Conservation (phyloP, 2,329 filamentous ascomycete species). For the Scedosporium minutisporum region DNA sequence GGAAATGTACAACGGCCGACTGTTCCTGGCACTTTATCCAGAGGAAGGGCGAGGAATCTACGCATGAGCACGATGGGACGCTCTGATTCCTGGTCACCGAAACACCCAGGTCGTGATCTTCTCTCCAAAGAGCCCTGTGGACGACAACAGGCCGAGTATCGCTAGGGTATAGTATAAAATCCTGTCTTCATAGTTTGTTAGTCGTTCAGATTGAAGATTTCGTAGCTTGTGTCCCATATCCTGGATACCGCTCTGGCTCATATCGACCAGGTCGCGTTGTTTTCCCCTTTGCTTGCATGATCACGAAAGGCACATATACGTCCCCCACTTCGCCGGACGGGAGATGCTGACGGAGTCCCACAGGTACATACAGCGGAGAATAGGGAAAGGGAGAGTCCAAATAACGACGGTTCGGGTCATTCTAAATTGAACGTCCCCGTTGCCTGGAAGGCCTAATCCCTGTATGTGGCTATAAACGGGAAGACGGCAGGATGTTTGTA, state of each 20-base stretch:
- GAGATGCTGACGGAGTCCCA: neutral
- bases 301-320: neutral
- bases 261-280: too few species aligned
- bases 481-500: neutral
- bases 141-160: too few species aligned
- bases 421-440: neutral
- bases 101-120: neutral
- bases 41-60: neutral
- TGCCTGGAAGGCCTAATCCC: neutral
- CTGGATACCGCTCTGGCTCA: too few species aligned
- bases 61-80: neutral
- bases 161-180: too few species aligned
- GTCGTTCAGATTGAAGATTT: too few species aligned
- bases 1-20: neutral
- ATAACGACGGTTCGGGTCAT: neutral
- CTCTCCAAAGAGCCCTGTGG: neutral
- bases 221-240: too few species aligned
- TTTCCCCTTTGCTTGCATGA: neutral
- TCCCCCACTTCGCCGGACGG: neutral
- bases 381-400: neutral
- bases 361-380: neutral
- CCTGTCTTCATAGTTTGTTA: too few species aligned
- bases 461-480: neutral
- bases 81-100: too few species aligned
- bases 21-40: neutral